These are phyloP conservation scores for Escallonia rubra DNA, from an alignment of 129 eudicot species.

Conservation along the genomic window DNA sequence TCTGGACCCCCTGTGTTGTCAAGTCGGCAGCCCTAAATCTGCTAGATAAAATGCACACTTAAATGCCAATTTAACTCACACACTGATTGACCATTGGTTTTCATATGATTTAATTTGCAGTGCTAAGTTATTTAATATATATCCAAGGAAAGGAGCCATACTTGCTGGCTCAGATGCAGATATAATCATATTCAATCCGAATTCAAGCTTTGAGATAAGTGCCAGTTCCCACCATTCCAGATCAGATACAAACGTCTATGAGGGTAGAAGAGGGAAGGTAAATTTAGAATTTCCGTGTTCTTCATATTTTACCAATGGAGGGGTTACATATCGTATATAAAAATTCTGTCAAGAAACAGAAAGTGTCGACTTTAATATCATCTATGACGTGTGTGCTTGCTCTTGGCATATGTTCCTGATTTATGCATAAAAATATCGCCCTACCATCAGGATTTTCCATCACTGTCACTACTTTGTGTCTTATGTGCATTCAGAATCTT, in stretches of 20 bases:
- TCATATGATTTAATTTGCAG: constrained; percentile 27
- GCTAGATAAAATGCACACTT: background rate
- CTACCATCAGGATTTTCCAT: no score
- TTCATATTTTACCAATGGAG: no score
- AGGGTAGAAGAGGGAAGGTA: constrained; percentile 92
- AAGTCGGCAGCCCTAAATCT: no score
- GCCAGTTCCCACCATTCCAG: constrained; percentile 74
- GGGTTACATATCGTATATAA: no score
- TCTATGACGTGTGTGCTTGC: no score
- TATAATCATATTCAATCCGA: constrained; percentile 85
- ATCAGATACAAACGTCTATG: constrained; percentile 90
- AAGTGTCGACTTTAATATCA: no score
- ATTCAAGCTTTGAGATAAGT: constrained; percentile 75
- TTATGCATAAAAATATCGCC: no score
- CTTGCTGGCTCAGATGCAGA: constrained; percentile 97
- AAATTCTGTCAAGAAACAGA: no score
- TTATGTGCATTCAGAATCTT: no score
- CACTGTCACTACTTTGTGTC: no score
- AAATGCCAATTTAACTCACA: background rate
- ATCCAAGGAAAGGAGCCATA: constrained; percentile 95
- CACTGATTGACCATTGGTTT: constrained; percentile 6
- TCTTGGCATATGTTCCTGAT: no score
- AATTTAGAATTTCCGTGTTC: background rate
- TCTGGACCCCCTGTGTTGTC: no score
- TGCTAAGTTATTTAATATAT: constrained; percentile 82